phyloP scores from a whole-genome alignment of 257 asterid species.

The Catharanthus roseus region DNA sequence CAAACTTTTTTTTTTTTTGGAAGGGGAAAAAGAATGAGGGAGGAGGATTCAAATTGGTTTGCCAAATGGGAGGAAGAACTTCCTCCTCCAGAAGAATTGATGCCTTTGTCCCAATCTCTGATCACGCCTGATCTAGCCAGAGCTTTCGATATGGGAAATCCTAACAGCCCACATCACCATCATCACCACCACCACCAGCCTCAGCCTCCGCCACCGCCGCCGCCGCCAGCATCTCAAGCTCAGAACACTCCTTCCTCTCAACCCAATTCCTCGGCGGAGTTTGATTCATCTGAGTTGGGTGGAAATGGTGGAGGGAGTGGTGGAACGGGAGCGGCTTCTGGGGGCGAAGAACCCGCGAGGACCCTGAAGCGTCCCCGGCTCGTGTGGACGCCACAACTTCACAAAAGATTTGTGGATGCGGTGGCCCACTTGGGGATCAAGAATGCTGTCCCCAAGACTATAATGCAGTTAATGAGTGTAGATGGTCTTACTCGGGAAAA shows the following conservation, averaged over 20 bases:
- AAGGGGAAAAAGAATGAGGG: constrained; percentile 45
- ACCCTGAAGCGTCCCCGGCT: constrained; percentile 48
- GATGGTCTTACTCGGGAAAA: constrained; percentile 50
- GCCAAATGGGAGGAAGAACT: constrained; percentile 79
- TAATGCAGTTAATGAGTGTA: constrained; percentile 54
- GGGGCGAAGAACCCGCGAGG: constrained; percentile 39
- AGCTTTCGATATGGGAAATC: constrained; percentile 60
- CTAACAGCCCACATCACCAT: constrained; percentile 31
- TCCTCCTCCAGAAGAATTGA: constrained; percentile 75
- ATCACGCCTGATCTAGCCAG: constrained; percentile 68
- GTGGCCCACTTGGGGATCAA: constrained; percentile 50
- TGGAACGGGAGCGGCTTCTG: constrained; percentile 16
- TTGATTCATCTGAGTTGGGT: constrained; percentile 57
- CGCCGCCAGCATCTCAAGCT: constrained; percentile 12
- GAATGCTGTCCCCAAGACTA: constrained; percentile 49
- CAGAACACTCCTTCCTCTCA: constrained; percentile 29
- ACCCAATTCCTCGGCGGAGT: constrained; percentile 57
- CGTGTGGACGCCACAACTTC: constrained; percentile 54
- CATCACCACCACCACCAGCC: constrained; percentile 23
- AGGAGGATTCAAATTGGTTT: constrained; percentile 80
- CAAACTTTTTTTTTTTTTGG: too few relatives aligned
- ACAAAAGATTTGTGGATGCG: constrained; percentile 48
- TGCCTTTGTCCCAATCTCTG: constrained; percentile 70
- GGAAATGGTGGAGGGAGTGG: constrained; percentile 31
- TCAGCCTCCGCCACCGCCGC: constrained; percentile 2